A percentile compares a stretch with the other conserved stretches of the same genome.
Evolutionary conservation across 768 basidiomycete genomes (phyloP).

Genomic region (Hydnomerulius pinastri): DNA sequence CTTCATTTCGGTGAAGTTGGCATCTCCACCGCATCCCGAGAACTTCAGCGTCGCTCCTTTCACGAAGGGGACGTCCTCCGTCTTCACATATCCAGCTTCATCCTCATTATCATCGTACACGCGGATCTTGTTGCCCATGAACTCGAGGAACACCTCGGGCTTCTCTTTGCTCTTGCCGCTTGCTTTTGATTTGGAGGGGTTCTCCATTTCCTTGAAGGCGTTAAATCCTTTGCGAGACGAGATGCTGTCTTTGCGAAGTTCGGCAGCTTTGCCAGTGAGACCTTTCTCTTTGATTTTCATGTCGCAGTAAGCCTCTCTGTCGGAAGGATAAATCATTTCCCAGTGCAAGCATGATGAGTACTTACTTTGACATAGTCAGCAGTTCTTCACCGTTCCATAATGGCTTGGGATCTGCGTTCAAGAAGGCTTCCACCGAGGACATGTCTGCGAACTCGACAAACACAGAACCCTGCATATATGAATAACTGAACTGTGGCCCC

Average conservation of each 20-base stretch:
- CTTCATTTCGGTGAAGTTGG: conserved; percentile 66
- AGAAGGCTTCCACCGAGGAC: conserved; percentile 68
- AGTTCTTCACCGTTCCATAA: conserved; percentile 76
- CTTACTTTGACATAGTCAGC: conserved; percentile 86
- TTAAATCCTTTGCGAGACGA: conserved; percentile 65
- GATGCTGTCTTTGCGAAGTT: conserved; percentile 56
- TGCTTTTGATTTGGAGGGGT: conserved; percentile 34
- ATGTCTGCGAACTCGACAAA: conserved; percentile 86
- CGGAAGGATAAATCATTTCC: neutral
- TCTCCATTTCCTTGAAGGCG: conserved; percentile 72
- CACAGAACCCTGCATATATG: conserved; percentile 77
- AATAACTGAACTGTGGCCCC: neutral
- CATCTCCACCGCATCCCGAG: conserved; percentile 54
- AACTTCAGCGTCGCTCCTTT: conserved; percentile 51
- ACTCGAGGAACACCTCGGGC: conserved; percentile 71
- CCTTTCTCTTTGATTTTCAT: conserved; percentile 98
- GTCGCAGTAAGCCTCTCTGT: conserved; percentile 82
- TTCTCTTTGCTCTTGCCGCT: conserved; percentile 40
- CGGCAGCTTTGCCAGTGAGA: conserved; percentile 70
- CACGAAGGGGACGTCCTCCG: conserved; percentile 44
- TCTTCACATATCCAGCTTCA: conserved; percentile 44
- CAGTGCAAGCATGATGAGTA: neutral
- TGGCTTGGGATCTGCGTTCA: conserved; percentile 81
- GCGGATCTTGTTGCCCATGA: conserved; percentile 68
- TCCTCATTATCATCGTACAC: conserved; percentile 57